phyloP scores from a whole-genome alignment of 169 alveolate genomes.

The Plasmodium reichenowi region DNA sequence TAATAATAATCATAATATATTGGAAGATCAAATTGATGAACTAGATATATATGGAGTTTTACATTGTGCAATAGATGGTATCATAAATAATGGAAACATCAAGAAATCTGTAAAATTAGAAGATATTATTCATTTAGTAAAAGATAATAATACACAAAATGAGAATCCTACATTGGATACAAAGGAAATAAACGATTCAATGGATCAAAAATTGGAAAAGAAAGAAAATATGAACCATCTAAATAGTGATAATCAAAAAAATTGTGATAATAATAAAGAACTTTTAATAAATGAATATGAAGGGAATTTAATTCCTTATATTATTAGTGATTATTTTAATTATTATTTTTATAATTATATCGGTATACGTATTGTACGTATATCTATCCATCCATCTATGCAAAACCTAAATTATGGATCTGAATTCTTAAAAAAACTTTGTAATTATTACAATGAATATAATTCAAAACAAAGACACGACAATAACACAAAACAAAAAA shows the following conservation, averaged over 20 bases:
- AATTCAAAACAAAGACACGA: constrained; percentile 46
- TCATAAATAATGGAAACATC: neutral
- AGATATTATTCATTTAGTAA: constrained; percentile 9
- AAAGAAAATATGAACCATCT: neutral
- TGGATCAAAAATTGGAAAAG: neutral
- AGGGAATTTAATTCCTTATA: constrained; percentile 96
- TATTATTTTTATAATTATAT: constrained; percentile 78
- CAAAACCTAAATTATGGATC: constrained; percentile 98
- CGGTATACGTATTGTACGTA: constrained; percentile 96
- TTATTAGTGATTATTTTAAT: constrained; percentile 93
- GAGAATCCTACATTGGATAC: neutral
- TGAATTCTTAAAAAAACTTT: constrained; percentile 89
- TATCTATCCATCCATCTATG: constrained; percentile 99
- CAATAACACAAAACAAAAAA: neutral
- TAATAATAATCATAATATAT: neutral
- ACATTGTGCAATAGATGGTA: constrained; percentile 89
- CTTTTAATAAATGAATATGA: constrained; percentile 98
- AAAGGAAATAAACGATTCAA: neutral
- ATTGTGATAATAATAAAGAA: constrained; percentile 93
- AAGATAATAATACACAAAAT: neutral
- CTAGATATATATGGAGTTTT: constrained; percentile 82
- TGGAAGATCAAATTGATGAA: constrained; percentile 33
- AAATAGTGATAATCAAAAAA: neutral
- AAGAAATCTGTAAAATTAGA: constrained; percentile 11
- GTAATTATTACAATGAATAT: constrained; percentile 59